Conservation (phyloP, 805 yeast genomes). For the Tetrapisispora iriomotensis region DNA sequence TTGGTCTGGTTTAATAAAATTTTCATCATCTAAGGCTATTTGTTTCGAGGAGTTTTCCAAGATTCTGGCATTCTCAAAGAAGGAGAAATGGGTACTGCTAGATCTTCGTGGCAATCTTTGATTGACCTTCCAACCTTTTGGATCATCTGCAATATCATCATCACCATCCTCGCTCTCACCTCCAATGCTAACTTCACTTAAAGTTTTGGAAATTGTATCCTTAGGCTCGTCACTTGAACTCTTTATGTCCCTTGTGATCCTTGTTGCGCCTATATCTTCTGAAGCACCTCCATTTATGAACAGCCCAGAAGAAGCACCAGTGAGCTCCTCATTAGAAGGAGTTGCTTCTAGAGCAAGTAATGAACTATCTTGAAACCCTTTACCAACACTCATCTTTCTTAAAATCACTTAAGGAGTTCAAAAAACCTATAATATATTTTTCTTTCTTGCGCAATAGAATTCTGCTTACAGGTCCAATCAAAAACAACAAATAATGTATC, state of each 20-base stretch:
- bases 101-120: conserved; percentile 2
- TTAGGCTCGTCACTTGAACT: background rate
- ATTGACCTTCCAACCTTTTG: background rate
- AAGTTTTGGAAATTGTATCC: background rate
- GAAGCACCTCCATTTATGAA: conserved; percentile 7
- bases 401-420: background rate
- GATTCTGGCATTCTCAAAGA: conserved; percentile 25
- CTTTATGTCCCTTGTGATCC: background rate
- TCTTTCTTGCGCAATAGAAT: too few relatives aligned
- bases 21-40: conserved; percentile 22
- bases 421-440: too few relatives aligned
- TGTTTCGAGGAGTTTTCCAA: conserved; percentile 25
- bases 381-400: conserved; percentile 3
- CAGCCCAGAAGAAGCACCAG: conserved; percentile 10
- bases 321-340: conserved; percentile 20
- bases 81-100: conserved; percentile 24
- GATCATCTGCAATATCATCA: conserved; percentile 5
- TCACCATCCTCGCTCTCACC: conserved; percentile 3
- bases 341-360: conserved; percentile 22
- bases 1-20: conserved; percentile 12
- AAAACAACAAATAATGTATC: background rate
- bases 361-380: conserved; percentile 6
- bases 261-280: background rate
- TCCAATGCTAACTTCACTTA: conserved; percentile 1
- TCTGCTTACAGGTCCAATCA: background rate